Evolutionary conservation across 2,329 filamentous ascomycete species (phyloP).

Genomic region (Sclerotiophoma versabilis): DNA sequence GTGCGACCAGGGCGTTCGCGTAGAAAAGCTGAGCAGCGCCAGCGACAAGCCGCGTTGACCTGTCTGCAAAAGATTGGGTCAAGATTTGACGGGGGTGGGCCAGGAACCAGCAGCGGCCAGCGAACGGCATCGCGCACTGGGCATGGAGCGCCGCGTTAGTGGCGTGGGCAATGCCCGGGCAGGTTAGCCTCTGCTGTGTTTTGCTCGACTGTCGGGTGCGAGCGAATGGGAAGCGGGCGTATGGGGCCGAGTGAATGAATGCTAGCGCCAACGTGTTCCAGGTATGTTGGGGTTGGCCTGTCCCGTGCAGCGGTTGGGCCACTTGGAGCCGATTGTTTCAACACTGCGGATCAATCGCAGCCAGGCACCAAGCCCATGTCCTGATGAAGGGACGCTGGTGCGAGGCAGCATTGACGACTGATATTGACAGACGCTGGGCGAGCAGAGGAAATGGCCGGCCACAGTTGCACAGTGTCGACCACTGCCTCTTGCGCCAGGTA

Average conservation of each 20-base stretch:
- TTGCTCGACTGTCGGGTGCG: slow-evolving; percentile 5
- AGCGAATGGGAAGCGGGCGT: slow-evolving; percentile 24
- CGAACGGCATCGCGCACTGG: slow-evolving; percentile 25
- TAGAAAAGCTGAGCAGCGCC: slow-evolving; percentile 21
- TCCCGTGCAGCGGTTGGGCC: slow-evolving; percentile 23
- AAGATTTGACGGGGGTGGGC: slow-evolving; percentile 27
- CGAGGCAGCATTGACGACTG: slow-evolving; percentile 25
- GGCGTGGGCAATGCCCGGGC: slow-evolving; percentile 9
- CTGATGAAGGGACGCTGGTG: slow-evolving; percentile 18
- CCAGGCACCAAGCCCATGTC: slow-evolving; percentile 17
- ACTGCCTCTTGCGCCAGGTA: neutral
- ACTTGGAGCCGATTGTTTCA: slow-evolving; percentile 34
- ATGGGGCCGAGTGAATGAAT: slow-evolving; percentile 15
- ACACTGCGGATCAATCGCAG: slow-evolving; percentile 16
- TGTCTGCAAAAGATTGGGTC: slow-evolving; percentile 39
- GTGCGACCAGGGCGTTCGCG: slow-evolving; percentile 16
- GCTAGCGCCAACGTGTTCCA: slow-evolving; percentile 36
- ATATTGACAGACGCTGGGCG: slow-evolving; percentile 9
- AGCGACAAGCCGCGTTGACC: slow-evolving; percentile 30
- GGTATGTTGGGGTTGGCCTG: slow-evolving; percentile 29
- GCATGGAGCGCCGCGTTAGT: slow-evolving; percentile 10
- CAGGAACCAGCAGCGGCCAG: slow-evolving; percentile 28
- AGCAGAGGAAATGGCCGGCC: slow-evolving; percentile 2
- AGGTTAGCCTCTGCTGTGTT: slow-evolving; percentile 29
- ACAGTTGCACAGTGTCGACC: slow-evolving; percentile 9